Evolutionary conservation across 2,329 filamentous ascomycete species (phyloP).

Genomic region (Sporothrix schenckii): DNA sequence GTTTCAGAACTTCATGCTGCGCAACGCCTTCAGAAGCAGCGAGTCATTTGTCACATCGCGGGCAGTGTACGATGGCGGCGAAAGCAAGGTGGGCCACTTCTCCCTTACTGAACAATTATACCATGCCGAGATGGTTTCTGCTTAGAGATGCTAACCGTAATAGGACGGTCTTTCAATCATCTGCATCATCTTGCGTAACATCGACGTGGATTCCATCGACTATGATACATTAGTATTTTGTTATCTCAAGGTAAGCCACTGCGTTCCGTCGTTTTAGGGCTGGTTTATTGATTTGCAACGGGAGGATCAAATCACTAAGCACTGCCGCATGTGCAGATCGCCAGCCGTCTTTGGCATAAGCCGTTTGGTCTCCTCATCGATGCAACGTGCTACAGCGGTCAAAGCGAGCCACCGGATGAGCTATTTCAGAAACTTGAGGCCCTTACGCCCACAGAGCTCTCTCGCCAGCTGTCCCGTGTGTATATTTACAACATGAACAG

Average conservation of each 20-base stretch:
- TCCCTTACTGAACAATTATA: neutral
- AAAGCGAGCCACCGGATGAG: slow-evolving; percentile 67
- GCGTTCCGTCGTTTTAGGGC: neutral
- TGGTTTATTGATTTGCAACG: neutral
- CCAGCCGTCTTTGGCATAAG: slow-evolving; percentile 69
- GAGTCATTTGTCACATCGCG: slow-evolving; percentile 66
- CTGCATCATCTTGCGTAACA: slow-evolving; percentile 68
- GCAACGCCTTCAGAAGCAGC: slow-evolving; percentile 66
- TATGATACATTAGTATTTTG: slow-evolving; percentile 68
- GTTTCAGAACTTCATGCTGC: slow-evolving; percentile 73
- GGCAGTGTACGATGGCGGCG: slow-evolving; percentile 70
- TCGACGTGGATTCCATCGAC: slow-evolving; percentile 67
- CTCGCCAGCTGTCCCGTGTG: slow-evolving; percentile 60
- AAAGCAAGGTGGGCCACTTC: slow-evolving; percentile 59
- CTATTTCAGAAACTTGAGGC: slow-evolving; percentile 66
- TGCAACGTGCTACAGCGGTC: slow-evolving; percentile 70
- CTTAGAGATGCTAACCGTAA: neutral
- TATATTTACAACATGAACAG: slow-evolving; percentile 77
- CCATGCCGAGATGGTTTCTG: neutral
- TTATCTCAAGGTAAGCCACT: slow-evolving; percentile 62
- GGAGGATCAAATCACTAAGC: neutral
- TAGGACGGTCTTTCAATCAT: slow-evolving; percentile 69
- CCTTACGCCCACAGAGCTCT: slow-evolving; percentile 64
- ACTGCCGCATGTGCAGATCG: slow-evolving; percentile 52
- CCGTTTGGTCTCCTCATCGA: slow-evolving; percentile 70